Conservation (phyloP, 345 rosid genomes). For the Eucalyptus marginata region DNA sequence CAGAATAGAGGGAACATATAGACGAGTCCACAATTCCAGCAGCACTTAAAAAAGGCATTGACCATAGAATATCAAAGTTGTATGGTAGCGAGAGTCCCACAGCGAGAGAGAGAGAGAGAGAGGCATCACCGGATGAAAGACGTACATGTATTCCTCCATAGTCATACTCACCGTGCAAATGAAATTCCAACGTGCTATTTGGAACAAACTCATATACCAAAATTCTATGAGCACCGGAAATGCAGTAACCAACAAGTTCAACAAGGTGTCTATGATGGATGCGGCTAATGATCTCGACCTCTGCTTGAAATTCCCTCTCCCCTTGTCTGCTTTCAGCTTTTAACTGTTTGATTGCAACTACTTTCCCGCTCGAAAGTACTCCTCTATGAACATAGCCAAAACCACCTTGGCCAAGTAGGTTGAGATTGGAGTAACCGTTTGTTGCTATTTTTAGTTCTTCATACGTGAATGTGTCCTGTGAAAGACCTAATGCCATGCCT, state of each 20-base stretch:
- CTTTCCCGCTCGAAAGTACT: constrained; percentile 35
- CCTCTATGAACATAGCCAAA: constrained; percentile 70
- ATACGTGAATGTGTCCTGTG: constrained; percentile 31
- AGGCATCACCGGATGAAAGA: neutral
- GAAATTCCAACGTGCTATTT: constrained; percentile 49
- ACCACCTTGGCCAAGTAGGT: constrained; percentile 68
- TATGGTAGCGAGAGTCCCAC: no score
- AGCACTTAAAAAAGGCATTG: neutral
- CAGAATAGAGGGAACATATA: neutral
- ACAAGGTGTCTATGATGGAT: constrained; percentile 63
- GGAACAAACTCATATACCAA: constrained; percentile 69
- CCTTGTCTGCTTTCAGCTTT: constrained; percentile 59
- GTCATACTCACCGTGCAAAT: constrained; percentile 45
- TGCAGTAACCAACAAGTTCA: constrained; percentile 54
- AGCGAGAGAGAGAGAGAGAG: no score
- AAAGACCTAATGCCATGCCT: constrained; percentile 23
- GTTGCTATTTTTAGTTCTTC: constrained; percentile 49
- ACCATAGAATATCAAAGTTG: neutral
- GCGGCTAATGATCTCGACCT: constrained; percentile 44
- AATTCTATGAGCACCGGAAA: constrained; percentile 28
- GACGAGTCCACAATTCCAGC: neutral
- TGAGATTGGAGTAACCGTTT: constrained; percentile 21
- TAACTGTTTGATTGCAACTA: constrained; percentile 49
- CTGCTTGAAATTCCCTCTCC: constrained; percentile 51
- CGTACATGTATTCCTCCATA: neutral